Percentiles rank a stretch among this genome's conserved stretches.
Conservation (phyloP, 192 early-diverging fungal genomes). For the Gorgonomyces haynaldii region DNA sequence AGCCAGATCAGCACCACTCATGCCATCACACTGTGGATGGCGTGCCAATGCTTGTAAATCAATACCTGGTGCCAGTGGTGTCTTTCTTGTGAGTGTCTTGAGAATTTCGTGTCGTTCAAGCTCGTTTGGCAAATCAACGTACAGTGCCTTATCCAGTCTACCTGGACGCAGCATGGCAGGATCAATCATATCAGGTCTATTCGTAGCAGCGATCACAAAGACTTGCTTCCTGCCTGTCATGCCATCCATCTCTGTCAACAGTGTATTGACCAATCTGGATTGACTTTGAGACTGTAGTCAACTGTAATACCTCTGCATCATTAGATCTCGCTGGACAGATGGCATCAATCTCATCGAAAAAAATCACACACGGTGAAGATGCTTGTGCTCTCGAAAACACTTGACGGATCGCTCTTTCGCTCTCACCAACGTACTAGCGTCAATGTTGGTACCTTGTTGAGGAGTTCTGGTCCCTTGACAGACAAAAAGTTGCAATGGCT, state of each 20-base stretch:
- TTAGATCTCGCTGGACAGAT: constrained; percentile 74
- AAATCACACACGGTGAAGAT: constrained; percentile 65
- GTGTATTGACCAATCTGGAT: constrained; percentile 92
- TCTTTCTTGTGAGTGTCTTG: constrained; percentile 61
- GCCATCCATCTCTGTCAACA: constrained; percentile 94
- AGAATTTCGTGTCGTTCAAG: constrained; percentile 77
- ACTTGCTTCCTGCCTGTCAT: constrained; percentile 79
- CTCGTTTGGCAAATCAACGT: constrained; percentile 81
- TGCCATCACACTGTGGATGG: constrained; percentile 38
- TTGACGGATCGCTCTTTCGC: constrained; percentile 87
- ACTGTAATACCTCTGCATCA: constrained; percentile 59
- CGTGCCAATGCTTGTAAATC: constrained; percentile 29
- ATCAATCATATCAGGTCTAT: constrained; percentile 95
- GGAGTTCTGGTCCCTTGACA: constrained; percentile 93
- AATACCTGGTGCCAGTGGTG: constrained; percentile 56
- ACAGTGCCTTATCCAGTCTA: constrained; percentile 92
- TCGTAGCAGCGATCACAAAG: constrained; percentile 96
- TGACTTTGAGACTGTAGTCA: constrained; percentile 62
- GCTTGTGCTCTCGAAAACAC: constrained; percentile 90
- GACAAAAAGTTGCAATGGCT: constrained; percentile 96
- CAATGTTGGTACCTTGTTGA: constrained; percentile 66
- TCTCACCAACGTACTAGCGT: constrained; percentile 86
- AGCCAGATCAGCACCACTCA: constrained; percentile 51
- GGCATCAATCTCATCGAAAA: constrained; percentile 99
- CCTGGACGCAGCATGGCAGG: constrained; percentile 97